Evolutionary conservation across 208 protist genomes (phyloP), one percentile per base, ranked within the genome.

Genomic region (Leishmania mexicana): DNA sequence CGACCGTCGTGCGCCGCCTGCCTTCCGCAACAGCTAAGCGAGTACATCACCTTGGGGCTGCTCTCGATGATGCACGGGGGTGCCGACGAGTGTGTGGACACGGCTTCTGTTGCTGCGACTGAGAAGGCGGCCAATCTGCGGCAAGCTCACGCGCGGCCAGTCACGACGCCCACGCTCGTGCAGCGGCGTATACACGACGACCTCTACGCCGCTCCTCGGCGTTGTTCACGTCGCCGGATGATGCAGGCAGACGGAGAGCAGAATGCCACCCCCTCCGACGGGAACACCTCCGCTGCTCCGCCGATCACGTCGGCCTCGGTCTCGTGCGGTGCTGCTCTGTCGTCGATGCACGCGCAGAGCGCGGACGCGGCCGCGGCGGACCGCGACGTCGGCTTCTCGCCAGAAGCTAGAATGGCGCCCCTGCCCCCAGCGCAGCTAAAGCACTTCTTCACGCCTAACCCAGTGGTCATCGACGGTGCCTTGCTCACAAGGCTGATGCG

Each of bases 1-100:
- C 83, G 83, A 15, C 86, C 86, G 31, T 89, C 86, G 28, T 89
- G 86, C 35, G 64, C 68, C 4, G 81, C 67, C 31, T 89, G 86
- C 75, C 57, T 76, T 21, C 86, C 86, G 54, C 86, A 89, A 68
- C 51, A 67, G 57, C 73, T 81, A 6, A 49, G 76, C 28, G 80
- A 79, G 65, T 89, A 89, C 78, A 78, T 83, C 6, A 57, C 81
- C n/a, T 57, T 89, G 76, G 83, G 74, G 15, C 68, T 89, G 62
- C 80, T 89, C 28, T 80, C 81, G 5, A 75, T 81, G 74, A 45
- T 84, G 70, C 76, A 81, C 58, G 13, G 35, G n/a, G 40, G 60
- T 42, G 40, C 1, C 72, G 38, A 42, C 28, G 62, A 67, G 15
- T 24, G 31, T 49, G 40, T 2, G 0, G 28, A 35, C 13, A 7